Conservation (phyloP, 2,329 filamentous ascomycete species). For the Orbilia javanica region DNA sequence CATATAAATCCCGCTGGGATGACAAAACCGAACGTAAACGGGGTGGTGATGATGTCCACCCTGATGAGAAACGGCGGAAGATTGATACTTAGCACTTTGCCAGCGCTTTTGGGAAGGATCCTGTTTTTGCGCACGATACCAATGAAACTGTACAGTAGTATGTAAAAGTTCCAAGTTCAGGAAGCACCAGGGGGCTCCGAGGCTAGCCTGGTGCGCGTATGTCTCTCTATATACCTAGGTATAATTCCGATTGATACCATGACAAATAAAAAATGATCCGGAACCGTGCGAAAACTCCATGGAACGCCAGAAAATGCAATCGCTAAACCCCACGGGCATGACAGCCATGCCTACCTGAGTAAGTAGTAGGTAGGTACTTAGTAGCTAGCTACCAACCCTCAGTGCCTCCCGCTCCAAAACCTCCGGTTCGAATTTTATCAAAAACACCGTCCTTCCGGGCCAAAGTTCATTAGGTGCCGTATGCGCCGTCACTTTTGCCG, state of each 20-base stretch:
- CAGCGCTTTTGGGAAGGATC: neutral
- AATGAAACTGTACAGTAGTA: constrained; percentile 14
- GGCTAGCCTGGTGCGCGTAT: neutral
- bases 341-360: constrained; percentile 5
- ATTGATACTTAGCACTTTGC: constrained; percentile 27
- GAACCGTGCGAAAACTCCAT: constrained; percentile 18
- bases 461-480: constrained; percentile 83
- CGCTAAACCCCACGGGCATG: constrained; percentile 37
- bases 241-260: constrained; percentile 5
- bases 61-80: constrained; percentile 55
- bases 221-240: no score
- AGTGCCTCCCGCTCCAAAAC: constrained; percentile 92
- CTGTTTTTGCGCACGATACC: neutral
- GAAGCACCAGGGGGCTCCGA: neutral
- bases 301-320: constrained; percentile 55
- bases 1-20: constrained; percentile 52
- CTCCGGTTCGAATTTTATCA: constrained; percentile 91
- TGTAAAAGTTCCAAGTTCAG: constrained; percentile 1
- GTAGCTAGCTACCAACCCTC: constrained; percentile 72
- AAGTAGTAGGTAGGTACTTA: neutral
- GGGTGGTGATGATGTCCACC: constrained; percentile 33
- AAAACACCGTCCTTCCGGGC: constrained; percentile 94
- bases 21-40: constrained; percentile 44
- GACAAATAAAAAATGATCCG: constrained; percentile 14
- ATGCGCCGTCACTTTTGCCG: constrained; percentile 89